phyloP scores from a whole-genome alignment of 176 grass and related monocot genomes.

The Poa pratensis region DNA sequence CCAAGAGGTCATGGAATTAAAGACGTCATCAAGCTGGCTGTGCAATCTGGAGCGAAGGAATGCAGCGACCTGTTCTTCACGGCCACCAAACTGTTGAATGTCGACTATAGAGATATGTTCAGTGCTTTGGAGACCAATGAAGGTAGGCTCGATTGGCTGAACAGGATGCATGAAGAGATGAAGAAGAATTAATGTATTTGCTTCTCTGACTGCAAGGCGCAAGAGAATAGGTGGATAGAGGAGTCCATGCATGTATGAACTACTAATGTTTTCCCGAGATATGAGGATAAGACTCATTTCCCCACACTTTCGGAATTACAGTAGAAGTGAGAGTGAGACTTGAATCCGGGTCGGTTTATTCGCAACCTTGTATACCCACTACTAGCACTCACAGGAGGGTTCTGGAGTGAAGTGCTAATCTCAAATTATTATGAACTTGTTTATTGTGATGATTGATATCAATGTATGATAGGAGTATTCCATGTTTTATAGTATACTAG shows the following conservation, averaged over 20 bases:
- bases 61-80: conserved; percentile 21
- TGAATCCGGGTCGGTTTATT: not conserved
- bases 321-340: not conserved
- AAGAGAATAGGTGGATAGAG: not conserved
- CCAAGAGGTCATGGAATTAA: conserved; percentile 26
- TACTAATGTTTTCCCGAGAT: not conserved
- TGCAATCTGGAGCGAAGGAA: conserved; percentile 27
- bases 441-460: conserved; percentile 1
- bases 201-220: not conserved
- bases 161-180: conserved; percentile 26
- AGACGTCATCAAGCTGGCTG: conserved; percentile 20
- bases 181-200: conserved; percentile 25
- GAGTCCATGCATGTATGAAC: not conserved
- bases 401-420: not conserved
- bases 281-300: not conserved
- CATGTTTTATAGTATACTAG: not conserved
- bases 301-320: not conserved
- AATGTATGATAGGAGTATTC: not conserved
- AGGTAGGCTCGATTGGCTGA: conserved; percentile 21
- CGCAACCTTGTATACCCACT: not conserved
- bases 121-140: conserved; percentile 28
- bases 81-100: conserved; percentile 24
- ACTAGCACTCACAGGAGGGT: not conserved
- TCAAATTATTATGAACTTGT: not conserved
- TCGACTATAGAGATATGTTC: conserved; percentile 14